phyloP scores from a whole-genome alignment of 2,329 filamentous ascomycete species.

The Trichophyton verrucosum region DNA sequence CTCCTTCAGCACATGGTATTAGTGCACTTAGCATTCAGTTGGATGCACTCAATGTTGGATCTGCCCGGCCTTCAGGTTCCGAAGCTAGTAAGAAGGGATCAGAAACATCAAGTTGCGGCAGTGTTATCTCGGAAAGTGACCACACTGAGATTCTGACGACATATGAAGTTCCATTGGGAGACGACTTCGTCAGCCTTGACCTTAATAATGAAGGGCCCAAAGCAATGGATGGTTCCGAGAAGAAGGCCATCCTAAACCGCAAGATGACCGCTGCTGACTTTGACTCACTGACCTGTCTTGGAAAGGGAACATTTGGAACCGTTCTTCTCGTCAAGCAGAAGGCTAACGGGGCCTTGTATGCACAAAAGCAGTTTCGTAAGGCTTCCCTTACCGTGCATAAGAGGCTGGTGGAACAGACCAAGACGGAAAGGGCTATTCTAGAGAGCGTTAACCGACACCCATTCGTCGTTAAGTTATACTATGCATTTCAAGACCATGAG shows the following conservation, averaged over 20 bases:
- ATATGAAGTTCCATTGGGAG: conserved; percentile 73
- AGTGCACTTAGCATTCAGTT: conserved; percentile 71
- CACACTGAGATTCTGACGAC: conserved; percentile 60
- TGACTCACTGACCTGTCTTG: conserved; percentile 77
- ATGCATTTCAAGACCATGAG: conserved; percentile 95
- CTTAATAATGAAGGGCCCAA: conserved; percentile 12
- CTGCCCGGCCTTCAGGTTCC: conserved; percentile 45
- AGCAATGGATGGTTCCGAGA: conserved; percentile 34
- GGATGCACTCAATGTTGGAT: conserved; percentile 60
- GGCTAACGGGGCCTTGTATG: conserved; percentile 75
- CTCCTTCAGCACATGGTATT: conserved; percentile 52
- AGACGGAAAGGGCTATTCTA: conserved; percentile 86
- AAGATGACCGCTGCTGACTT: conserved; percentile 94
- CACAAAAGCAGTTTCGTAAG: conserved; percentile 98
- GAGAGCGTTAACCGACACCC: conserved; percentile 94
- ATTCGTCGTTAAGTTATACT: conserved; percentile 95
- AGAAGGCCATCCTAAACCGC: conserved; percentile 43
- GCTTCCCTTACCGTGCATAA: conserved; percentile 91
- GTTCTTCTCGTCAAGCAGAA: conserved; percentile 87
- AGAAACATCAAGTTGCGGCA: conserved; percentile 43
- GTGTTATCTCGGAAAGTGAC: conserved; percentile 49
- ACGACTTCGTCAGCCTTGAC: conserved; percentile 67
- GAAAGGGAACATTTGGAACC: conserved; percentile 92
- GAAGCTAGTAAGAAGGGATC: conserved; percentile 38
- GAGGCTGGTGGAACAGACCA: conserved; percentile 90